phyloP scores from a whole-genome alignment of 2,329 filamentous ascomycete genomes.

The Ophiostoma pallidulum region DNA sequence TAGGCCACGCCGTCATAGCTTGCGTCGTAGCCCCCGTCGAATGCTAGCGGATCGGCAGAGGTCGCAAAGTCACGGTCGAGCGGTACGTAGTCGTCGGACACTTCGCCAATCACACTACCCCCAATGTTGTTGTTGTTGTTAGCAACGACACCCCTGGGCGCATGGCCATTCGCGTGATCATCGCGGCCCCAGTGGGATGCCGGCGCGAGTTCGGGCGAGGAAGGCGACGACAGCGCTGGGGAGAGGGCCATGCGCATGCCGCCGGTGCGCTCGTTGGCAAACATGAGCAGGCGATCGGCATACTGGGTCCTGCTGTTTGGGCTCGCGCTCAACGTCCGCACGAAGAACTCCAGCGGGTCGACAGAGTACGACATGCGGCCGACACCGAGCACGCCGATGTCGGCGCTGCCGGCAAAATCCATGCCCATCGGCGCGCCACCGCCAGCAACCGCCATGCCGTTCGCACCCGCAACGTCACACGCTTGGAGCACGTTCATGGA shows the following conservation, averaged over 20 bases:
- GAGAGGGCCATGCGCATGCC: constrained; percentile 25
- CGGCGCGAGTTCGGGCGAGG: constrained; percentile 10
- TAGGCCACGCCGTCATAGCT: constrained; percentile 4
- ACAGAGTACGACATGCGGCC: constrained; percentile 25
- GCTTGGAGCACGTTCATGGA: constrained; percentile 34
- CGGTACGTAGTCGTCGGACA: constrained; percentile 3
- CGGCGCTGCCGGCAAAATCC: constrained; percentile 24
- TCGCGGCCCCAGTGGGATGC: not conserved
- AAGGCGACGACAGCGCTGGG: constrained; percentile 20
- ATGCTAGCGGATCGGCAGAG: too few relatives aligned
- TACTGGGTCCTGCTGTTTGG: constrained; percentile 35
- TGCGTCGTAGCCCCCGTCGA: constrained; percentile 1
- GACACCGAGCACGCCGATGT: constrained; percentile 25
- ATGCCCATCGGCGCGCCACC: constrained; percentile 19
- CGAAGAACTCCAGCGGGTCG: constrained; percentile 36
- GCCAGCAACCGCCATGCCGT: constrained; percentile 13
- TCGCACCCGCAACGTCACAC: constrained; percentile 21
- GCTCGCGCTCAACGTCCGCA: constrained; percentile 33
- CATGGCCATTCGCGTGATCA: not conserved
- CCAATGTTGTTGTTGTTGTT: not conserved
- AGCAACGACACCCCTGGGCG: not conserved
- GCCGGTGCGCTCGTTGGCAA: constrained; percentile 31
- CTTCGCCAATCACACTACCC: constrained; percentile 14
- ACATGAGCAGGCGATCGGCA: constrained; percentile 33
- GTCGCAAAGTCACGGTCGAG: too few relatives aligned